Conservation (phyloP, 345 rosid genomes). For the Sonneratia alba region DNA sequence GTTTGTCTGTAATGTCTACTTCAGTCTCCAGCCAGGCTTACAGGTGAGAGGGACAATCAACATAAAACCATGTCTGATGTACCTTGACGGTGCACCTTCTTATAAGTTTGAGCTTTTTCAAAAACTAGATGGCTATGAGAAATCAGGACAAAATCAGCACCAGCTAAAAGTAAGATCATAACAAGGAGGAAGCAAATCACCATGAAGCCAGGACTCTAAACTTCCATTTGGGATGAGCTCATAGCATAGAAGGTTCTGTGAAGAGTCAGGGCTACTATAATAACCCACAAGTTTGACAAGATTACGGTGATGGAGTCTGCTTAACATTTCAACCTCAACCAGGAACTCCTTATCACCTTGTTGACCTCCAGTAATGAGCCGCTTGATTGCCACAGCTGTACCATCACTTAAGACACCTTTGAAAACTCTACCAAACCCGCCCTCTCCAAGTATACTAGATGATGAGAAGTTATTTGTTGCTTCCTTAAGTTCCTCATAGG, state of each 20-base stretch:
- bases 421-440: slow-evolving; percentile 96
- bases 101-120: not conserved
- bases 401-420: slow-evolving; percentile 96
- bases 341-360: slow-evolving; percentile 95
- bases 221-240: slow-evolving; percentile 99
- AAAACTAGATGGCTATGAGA: not conserved
- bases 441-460: slow-evolving; percentile 89
- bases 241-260: slow-evolving; percentile 86
- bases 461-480: slow-evolving; percentile 89
- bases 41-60: not conserved
- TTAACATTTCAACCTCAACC: slow-evolving; percentile 98
- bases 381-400: slow-evolving; percentile 95
- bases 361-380: slow-evolving; percentile 82
- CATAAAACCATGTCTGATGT: not conserved
- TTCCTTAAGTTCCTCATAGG: slow-evolving; percentile 90
- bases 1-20: too few relatives aligned
- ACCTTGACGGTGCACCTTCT: not conserved
- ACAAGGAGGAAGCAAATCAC: slow-evolving; percentile 25
- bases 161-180: not conserved
- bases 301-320: slow-evolving; percentile 98
- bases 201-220: slow-evolving; percentile 96
- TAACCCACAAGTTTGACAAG: slow-evolving; percentile 98
- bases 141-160: not conserved
- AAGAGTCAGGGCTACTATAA: slow-evolving; percentile 77
- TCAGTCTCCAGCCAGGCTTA: too few relatives aligned